A percentile compares a stretch with the other conserved stretches of the same genome.
phyloP scores from a whole-genome alignment of 768 basidiomycete genomes.

The Dacryopinax spathularia region DNA sequence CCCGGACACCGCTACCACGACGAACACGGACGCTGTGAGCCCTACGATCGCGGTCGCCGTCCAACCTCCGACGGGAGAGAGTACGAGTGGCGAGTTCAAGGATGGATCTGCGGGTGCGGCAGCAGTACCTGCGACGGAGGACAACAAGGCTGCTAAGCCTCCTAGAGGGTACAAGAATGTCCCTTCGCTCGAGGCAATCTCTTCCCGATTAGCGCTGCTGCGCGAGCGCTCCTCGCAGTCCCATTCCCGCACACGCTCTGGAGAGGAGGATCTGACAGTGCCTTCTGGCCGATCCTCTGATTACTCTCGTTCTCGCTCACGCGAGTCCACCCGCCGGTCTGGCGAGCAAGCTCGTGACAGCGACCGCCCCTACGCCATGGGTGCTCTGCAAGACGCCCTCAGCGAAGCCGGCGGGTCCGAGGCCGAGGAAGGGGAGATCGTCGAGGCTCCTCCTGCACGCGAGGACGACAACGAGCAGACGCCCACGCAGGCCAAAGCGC shows the following conservation, averaged over 20 bases:
- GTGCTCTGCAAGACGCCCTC: conserved; percentile 31
- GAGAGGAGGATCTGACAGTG: background rate
- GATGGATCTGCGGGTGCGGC: background rate
- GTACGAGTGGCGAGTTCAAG: background rate
- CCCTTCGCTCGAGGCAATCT: conserved; percentile 72
- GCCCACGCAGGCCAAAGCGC: conserved; percentile 25
- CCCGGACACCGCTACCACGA: background rate
- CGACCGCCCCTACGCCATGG: conserved; percentile 25
- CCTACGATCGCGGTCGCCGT: background rate
- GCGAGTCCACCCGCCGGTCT: background rate
- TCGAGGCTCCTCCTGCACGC: background rate
- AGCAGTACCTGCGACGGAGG: background rate
- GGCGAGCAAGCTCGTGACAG: conserved; percentile 27
- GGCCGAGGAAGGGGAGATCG: background rate
- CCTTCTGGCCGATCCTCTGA: background rate
- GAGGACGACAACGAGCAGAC: background rate
- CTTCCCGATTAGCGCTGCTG: conserved; percentile 59
- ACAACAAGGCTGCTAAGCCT: conserved; percentile 28
- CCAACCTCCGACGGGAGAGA: background rate
- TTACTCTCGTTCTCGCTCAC: background rate
- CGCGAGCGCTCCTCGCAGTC: conserved; percentile 42
- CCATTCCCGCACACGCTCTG: background rate
- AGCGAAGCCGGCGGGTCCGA: conserved; percentile 34
- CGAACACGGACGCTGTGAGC: background rate
- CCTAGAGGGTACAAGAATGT: conserved; percentile 74